phyloP scores from a whole-genome alignment of 2,329 filamentous ascomycete species.

The Penicillium sp. region DNA sequence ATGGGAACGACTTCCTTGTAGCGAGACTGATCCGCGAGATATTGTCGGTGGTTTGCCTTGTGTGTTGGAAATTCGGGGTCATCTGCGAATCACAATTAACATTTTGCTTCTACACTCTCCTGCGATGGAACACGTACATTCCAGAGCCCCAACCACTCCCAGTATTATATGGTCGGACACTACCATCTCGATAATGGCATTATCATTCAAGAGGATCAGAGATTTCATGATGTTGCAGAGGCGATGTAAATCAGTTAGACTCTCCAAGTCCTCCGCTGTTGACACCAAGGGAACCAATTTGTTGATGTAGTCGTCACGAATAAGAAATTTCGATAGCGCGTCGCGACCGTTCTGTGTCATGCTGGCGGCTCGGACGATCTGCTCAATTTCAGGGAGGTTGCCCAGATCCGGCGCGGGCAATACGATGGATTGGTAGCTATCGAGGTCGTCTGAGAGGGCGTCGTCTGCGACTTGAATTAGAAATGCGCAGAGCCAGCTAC shows the following conservation, averaged over 20 bases:
- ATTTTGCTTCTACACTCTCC: not conserved
- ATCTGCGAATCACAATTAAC: conserved; percentile 51
- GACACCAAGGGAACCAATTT: conserved; percentile 84
- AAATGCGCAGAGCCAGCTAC: not conserved
- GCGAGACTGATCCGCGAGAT: conserved; percentile 80
- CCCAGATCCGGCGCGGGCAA: conserved; percentile 78
- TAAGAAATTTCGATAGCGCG: conserved; percentile 80
- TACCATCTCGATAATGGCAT: conserved; percentile 86
- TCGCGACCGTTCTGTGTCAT: conserved; percentile 74
- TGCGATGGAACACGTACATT: conserved; percentile 56
- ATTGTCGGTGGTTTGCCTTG: conserved; percentile 95
- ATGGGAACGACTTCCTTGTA: conserved; percentile 97
- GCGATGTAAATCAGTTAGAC: conserved; percentile 78
- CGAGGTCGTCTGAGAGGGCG: conserved; percentile 84
- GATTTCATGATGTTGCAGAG: conserved; percentile 98
- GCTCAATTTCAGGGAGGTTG: conserved; percentile 80
- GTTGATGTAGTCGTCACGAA: conserved; percentile 79
- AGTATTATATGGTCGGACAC: conserved; percentile 86
- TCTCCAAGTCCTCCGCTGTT: conserved; percentile 88
- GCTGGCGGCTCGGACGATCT: conserved; percentile 75
- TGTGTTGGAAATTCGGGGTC: conserved; percentile 97
- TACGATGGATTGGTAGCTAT: conserved; percentile 66
- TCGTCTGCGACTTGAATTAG: conserved; percentile 60
- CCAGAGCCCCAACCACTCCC: conserved; percentile 89
- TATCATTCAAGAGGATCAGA: conserved; percentile 91